Conservation (phyloP, 352 stramenopile species). For the Elongisporangium senticosum region DNA sequence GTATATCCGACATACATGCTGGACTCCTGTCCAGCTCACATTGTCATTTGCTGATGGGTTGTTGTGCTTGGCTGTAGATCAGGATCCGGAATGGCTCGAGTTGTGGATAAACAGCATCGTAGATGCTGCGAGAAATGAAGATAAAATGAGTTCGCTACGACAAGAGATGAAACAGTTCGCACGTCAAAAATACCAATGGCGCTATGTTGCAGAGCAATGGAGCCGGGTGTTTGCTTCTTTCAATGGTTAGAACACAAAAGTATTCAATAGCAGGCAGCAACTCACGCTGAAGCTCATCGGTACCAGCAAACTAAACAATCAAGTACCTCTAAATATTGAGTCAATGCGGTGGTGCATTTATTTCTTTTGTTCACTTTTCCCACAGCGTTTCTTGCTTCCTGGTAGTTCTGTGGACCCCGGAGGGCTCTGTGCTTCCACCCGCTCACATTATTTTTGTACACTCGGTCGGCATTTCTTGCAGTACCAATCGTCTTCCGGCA, state of each 20-base stretch:
- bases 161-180: slow-evolving; percentile 58
- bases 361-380: slow-evolving; percentile 4
- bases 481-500: slow-evolving; percentile 87
- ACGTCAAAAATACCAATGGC: slow-evolving; percentile 44
- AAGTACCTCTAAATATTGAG: not conserved
- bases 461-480: slow-evolving; percentile 68
- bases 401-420: not conserved
- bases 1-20: not conserved
- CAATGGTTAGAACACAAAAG: not conserved
- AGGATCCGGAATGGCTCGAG: slow-evolving; percentile 36
- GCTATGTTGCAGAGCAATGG: slow-evolving; percentile 51
- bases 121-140: slow-evolving; percentile 22
- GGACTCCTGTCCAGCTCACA: not conserved
- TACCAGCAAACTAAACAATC: not conserved
- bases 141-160: slow-evolving; percentile 22
- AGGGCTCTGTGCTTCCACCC: not conserved
- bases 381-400: not conserved
- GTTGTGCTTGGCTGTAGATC: slow-evolving; percentile 5
- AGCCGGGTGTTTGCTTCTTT: slow-evolving; percentile 21
- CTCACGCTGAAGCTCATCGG: not conserved
- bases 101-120: slow-evolving; percentile 50
- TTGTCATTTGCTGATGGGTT: not conserved
- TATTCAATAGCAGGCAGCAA: too few relatives aligned
- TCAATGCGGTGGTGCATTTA: not conserved
- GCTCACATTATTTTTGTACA: slow-evolving; percentile 15